phyloP scores from a whole-genome alignment of 2,329 filamentous ascomycete genomes.

The Monosporascus sp. region DNA sequence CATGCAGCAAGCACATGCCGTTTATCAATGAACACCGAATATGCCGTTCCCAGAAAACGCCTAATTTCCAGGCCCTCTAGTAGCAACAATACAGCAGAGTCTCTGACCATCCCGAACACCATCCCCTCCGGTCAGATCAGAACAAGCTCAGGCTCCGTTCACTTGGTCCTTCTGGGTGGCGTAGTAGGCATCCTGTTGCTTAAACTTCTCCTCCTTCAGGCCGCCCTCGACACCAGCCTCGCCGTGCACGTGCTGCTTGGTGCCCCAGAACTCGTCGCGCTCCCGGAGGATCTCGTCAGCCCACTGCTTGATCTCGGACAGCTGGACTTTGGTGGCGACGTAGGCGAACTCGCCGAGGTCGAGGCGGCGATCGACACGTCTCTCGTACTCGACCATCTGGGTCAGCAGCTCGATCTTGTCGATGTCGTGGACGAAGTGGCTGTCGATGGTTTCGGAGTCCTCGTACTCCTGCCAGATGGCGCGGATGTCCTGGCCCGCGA shows the following conservation, averaged over 20 bases:
- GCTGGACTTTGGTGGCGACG: conserved; percentile 65
- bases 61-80: neutral
- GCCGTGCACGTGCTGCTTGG: conserved; percentile 40
- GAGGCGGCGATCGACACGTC: conserved; percentile 54
- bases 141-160: neutral
- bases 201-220: conserved; percentile 29
- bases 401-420: conserved; percentile 94
- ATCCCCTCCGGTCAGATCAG: too few relatives aligned
- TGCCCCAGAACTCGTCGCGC: conserved; percentile 66
- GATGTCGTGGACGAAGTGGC: conserved; percentile 88
- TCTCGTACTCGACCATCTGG: conserved; percentile 97
- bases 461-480: conserved; percentile 95
- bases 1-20: neutral
- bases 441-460: conserved; percentile 75
- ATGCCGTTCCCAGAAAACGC: conserved; percentile 1
- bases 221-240: conserved; percentile 36
- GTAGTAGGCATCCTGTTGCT: conserved; percentile 48
- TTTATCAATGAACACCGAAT: neutral
- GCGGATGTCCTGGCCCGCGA: conserved; percentile 63
- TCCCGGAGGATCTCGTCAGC: conserved; percentile 70
- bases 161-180: conserved; percentile 15
- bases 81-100: too few relatives aligned
- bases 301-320: conserved; percentile 79
- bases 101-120: too few relatives aligned
- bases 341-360: conserved; percentile 85